Evolutionary conservation across 805 yeast species (phyloP).

Genomic region (Wickerhamomyces queroliae): DNA sequence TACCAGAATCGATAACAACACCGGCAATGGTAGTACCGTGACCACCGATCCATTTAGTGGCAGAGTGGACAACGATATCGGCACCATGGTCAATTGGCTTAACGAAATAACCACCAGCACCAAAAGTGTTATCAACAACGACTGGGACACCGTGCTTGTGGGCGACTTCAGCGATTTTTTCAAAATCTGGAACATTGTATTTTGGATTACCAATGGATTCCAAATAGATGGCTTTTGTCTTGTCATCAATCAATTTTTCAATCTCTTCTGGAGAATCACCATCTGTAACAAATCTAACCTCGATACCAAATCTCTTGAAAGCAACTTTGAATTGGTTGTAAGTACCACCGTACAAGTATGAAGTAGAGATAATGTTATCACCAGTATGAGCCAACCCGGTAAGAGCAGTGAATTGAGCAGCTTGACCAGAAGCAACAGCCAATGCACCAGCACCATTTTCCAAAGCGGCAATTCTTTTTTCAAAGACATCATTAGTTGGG

Average conservation of each 20-base stretch:
- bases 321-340: conserved; percentile 92
- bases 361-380: conserved; percentile 83
- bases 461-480: conserved; percentile 85
- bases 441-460: conserved; percentile 91
- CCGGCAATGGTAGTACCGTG: conserved; percentile 96
- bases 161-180: conserved; percentile 65
- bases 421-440: conserved; percentile 93
- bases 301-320: conserved; percentile 84
- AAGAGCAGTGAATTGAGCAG: conserved; percentile 86
- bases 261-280: conserved; percentile 75
- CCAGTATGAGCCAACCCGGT: conserved; percentile 82
- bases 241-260: conserved; percentile 68
- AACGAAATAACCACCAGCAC: conserved; percentile 89
- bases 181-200: conserved; percentile 89
- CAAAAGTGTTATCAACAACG: conserved; percentile 94
- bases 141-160: conserved; percentile 85
- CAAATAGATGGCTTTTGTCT: conserved; percentile 83
- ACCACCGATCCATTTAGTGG: conserved; percentile 97
- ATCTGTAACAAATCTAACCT: conserved; percentile 66
- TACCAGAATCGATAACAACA: conserved; percentile 84
- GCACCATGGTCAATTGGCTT: conserved; percentile 87
- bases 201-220: conserved; percentile 93
- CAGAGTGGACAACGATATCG: conserved; percentile 88
- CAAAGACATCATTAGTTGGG: conserved; percentile 91
- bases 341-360: conserved; percentile 92